These are phyloP conservation scores for Emmonsiellopsis sp. DNA, from an alignment of 2,329 filamentous ascomycete species.

Conservation along the genomic window DNA sequence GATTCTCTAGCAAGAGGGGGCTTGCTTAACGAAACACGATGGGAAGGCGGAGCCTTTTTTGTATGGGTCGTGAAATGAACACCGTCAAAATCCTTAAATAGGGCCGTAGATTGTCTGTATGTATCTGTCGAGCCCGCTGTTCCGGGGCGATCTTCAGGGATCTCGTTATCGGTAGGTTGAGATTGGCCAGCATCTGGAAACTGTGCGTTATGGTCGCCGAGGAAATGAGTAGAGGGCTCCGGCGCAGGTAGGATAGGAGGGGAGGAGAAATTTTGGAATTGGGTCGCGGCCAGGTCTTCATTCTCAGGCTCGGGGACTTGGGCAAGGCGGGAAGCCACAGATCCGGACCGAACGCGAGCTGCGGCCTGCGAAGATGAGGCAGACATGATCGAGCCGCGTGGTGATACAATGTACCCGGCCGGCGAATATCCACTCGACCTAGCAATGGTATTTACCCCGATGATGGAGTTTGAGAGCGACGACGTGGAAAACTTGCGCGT, in stretches of 20 bases:
- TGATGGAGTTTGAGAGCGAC: constrained; percentile 34
- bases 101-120: constrained; percentile 32
- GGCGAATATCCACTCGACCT: constrained; percentile 34
- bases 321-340: constrained; percentile 27
- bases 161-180: neutral
- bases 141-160: constrained; percentile 21
- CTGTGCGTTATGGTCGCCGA: neutral
- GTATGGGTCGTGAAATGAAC: constrained; percentile 34
- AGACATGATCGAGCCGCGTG: constrained; percentile 34
- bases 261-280: constrained; percentile 15
- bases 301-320: constrained; percentile 32
- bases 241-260: constrained; percentile 13
- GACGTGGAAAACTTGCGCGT: constrained; percentile 24
- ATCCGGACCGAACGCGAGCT: constrained; percentile 25
- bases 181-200: neutral
- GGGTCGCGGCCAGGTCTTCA: constrained; percentile 17
- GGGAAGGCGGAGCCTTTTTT: constrained; percentile 15
- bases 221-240: constrained; percentile 4
- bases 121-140: constrained; percentile 37
- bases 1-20: constrained; percentile 31
- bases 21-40: constrained; percentile 28
- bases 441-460: constrained; percentile 23
- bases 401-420: constrained; percentile 27
- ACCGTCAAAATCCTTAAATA: constrained; percentile 43
- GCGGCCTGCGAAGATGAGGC: constrained; percentile 18